Base-by-base conservation (phyloP, 2,329 filamentous ascomycete genomes). In the Aureobasidium sp. region DNA sequence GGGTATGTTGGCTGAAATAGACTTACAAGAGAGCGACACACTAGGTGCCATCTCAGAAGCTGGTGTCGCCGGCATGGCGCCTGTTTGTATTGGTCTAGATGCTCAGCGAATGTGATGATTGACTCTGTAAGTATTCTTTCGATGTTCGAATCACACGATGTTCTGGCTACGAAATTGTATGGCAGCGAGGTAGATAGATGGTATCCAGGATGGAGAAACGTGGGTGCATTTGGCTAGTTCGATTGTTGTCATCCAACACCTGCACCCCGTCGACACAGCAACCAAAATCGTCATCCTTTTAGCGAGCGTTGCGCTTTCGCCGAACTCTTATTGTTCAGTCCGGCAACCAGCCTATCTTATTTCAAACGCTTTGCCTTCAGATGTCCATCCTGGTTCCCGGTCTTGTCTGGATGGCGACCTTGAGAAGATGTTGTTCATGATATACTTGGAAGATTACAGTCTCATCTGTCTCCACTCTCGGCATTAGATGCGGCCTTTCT, bases 1-100 rank as follows among this genome's bases (percentile, higher is more conserved):
- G 23, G 1, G 10, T 27, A 9, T 23, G 2, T 5, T 36, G 12
- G 6, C 29, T 17, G 5, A n/a, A 36, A 5, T 13, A 7, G 6
- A 23, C 69, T 26, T 69, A 73, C 71, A 74, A 51, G 72, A 74
- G 15, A 74, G 68, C 48, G 72, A 72, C 65, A 74, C 72, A 61
- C 70, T 68, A 12, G 72, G 72, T 62, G 68, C 72, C 26, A 70
- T 72, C 27, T 72, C 70, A 63, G 68, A 66, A 32, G 65, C 69
- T 65, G 64, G 64, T 42, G 69, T 68, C 64, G 66, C 68, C 63
- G 71, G 70, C 71, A 74, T 74, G 60, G 65, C 69, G 67, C 66
- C 67, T 59, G 53, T 9, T 46, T n/a, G 27, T 52, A 29, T 9
- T 23, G 34, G n/a, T 26, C 29, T 20, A 41, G 20, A 10, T 32